Evolutionary conservation across 2,329 filamentous ascomycete genomes (phyloP), one percentile per base, ranked within the genome.

Genomic region (Colletotrichum graminicola): DNA sequence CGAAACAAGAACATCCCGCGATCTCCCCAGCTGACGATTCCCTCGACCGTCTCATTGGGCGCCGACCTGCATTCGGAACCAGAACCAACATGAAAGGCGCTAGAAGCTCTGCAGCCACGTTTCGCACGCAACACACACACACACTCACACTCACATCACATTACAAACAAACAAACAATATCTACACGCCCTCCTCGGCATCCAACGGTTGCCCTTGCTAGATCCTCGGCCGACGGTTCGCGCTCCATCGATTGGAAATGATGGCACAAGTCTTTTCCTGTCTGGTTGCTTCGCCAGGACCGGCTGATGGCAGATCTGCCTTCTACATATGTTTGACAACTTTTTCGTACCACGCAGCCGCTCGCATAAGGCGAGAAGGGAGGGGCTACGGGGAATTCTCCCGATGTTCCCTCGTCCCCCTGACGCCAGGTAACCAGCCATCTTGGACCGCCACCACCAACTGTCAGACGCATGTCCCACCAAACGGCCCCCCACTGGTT

Each of bases 1-100:
- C 59, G 69, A 72, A 69, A 72, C 69, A 64, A 54, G 39, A 68
- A 68, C 45, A 64, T 68, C 32, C 65, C 59, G 26, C 69, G 39
- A 60, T 68, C 59, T 26, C 65, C 45, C 68, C 68, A 63, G 59
- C 65, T 72, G 69, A 69, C 29, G 32, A 51, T 51, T 36, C 18
- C 57, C 32, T 32, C 39, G 23, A 29, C 36, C 57, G 36, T 49
- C 39, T 60, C 29, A 67, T 71, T 71, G 64, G 67, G 36, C n/a
- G 41, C 39, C 45, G 6, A 18, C 52, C 56, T 67, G 43, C 36
- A 41, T 69, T 32, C 36, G 54, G 54, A 45, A 55, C 36, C 59
- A 60, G 61, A 45, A 55, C 61, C 61, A 69, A 54, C 62, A 39
- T 52, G n/a, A 29, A 29, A 23, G 29, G 39, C 43, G 41, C 51